phyloP scores from a whole-genome alignment of 1,139 yeast species.

The Debaryomycetaceae sp. region DNA sequence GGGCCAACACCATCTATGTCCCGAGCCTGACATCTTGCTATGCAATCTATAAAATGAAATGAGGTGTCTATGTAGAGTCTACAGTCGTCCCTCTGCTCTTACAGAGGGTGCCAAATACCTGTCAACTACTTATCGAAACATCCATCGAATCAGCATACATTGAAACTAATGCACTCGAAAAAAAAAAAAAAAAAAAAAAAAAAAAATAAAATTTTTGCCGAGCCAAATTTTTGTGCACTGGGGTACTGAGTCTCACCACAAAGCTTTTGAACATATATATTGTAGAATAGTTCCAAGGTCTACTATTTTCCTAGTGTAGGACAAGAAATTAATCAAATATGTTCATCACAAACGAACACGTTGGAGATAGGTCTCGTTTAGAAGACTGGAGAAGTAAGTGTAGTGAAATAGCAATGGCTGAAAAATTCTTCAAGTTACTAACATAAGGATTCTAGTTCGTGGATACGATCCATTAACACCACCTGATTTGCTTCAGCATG shows the following conservation, averaged over 20 bases:
- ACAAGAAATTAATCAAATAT: conserved; percentile 33
- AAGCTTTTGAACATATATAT: background rate
- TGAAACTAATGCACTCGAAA: background rate
- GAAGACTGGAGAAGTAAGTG: conserved; percentile 87
- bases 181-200: conserved; percentile 3
- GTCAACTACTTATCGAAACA: too few species aligned
- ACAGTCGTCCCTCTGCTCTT: too few species aligned
- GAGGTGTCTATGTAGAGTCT: too few species aligned
- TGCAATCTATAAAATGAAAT: too few species aligned
- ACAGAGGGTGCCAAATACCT: too few species aligned
- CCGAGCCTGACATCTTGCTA: too few species aligned
- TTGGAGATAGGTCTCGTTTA: conserved; percentile 76
- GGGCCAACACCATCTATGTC: too few species aligned
- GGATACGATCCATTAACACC: conserved; percentile 96
- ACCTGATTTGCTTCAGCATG: conserved; percentile 91
- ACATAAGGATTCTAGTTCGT: conserved; percentile 22
- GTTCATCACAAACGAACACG: conserved; percentile 80
- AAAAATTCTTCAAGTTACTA: conserved; percentile 10
- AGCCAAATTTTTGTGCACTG: background rate
- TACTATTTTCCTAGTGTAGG: too few species aligned
- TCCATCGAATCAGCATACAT: background rate
- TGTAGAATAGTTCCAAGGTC: too few species aligned
- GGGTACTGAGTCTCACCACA: background rate
- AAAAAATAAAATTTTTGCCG: conserved; percentile 2
- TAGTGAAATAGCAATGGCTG: background rate